Conservation (phyloP, 2,329 filamentous ascomycete genomes). For the Neodidymelliopsis sp. region DNA sequence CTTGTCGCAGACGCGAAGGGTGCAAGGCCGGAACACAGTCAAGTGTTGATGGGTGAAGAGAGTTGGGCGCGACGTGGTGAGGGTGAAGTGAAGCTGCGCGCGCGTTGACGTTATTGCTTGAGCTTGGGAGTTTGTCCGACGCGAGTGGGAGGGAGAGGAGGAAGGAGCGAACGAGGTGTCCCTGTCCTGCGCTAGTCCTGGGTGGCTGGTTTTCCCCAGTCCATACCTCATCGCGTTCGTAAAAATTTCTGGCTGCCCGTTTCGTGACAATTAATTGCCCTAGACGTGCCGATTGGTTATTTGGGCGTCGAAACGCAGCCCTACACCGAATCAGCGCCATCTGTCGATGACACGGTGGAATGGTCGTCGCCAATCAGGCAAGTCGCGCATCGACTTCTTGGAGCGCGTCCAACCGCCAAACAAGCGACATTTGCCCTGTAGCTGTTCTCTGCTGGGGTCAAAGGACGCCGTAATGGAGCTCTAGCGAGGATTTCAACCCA, state of each 20-base stretch:
- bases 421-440: slow-evolving; percentile 7
- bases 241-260: slow-evolving; percentile 5
- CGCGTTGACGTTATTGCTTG: slow-evolving; percentile 17
- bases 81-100: slow-evolving; percentile 11
- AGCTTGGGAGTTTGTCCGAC: slow-evolving; percentile 12
- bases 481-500: not conserved
- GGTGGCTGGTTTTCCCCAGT: slow-evolving; percentile 3
- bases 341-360: slow-evolving; percentile 6
- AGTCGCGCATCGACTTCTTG: slow-evolving; percentile 1
- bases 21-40: slow-evolving; percentile 10
- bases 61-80: slow-evolving; percentile 6
- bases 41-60: slow-evolving; percentile 11
- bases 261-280: slow-evolving; percentile 2
- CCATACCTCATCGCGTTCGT: slow-evolving; percentile 15
- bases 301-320: not conserved
- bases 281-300: slow-evolving; percentile 10
- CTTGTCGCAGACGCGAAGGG: slow-evolving; percentile 11
- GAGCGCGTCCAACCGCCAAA: not conserved
- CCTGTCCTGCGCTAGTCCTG: slow-evolving; percentile 9
- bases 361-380: slow-evolving; percentile 9
- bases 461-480: not conserved
- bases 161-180: slow-evolving; percentile 21
- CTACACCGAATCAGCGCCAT: slow-evolving; percentile 6
- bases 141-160: slow-evolving; percentile 12
- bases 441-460: slow-evolving; percentile 3